Evolutionary conservation across 257 asterid genomes (phyloP).

Genomic region (Penstemon davidsonii): DNA sequence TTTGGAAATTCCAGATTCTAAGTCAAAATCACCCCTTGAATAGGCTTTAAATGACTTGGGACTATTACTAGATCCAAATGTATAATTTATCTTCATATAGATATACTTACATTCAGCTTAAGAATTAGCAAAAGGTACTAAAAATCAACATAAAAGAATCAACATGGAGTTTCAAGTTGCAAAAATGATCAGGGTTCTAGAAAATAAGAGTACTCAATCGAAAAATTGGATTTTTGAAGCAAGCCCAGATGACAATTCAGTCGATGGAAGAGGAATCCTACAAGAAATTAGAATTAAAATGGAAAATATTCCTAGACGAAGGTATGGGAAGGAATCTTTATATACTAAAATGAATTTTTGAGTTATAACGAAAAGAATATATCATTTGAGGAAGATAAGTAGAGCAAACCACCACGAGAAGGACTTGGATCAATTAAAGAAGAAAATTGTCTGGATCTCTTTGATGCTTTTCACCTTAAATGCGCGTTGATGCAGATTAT

Average conservation of each 20-base stretch:
- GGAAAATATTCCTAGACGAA: constrained; percentile 18
- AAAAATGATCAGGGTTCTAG: constrained; percentile 14
- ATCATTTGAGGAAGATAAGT: background rate
- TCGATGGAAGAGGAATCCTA: constrained; percentile 11
- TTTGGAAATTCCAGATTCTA: constrained; percentile 73
- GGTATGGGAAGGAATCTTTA: too few relatives aligned
- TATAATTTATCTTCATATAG: constrained; percentile 70
- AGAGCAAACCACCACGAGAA: background rate
- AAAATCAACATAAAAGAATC: constrained; percentile 22
- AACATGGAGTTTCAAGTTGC: constrained; percentile 25
- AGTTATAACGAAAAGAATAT: too few relatives aligned
- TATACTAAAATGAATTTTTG: too few relatives aligned
- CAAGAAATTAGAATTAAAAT: constrained; percentile 17
- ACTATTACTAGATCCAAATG: constrained; percentile 61
- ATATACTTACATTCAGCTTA: constrained; percentile 24
- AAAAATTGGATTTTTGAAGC: constrained; percentile 22
- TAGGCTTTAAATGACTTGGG: constrained; percentile 88
- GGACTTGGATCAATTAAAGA: background rate
- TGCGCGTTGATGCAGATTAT: too few relatives aligned
- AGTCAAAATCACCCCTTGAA: constrained; percentile 79
- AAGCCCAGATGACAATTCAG: constrained; percentile 26
- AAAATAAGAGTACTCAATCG: constrained; percentile 7
- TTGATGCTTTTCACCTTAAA: too few relatives aligned
- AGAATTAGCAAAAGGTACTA: constrained; percentile 15
- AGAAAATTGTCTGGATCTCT: background rate